Conservation (phyloP, 257 asterid species). For the Penstemon eatonii region DNA sequence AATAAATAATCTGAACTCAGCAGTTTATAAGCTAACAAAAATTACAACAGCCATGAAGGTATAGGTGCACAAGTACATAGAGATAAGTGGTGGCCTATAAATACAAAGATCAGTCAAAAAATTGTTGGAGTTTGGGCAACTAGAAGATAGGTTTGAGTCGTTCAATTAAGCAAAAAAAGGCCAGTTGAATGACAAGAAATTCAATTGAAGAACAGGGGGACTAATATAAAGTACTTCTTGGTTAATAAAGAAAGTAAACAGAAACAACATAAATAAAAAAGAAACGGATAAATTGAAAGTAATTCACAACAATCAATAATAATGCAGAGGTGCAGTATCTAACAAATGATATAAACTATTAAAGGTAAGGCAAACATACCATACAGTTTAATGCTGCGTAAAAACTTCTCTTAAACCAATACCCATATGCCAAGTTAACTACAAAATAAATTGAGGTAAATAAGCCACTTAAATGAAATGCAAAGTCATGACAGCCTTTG, state of each 20-base stretch:
- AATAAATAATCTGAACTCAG: not conserved
- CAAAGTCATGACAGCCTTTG: constrained; percentile 12
- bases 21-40: not conserved
- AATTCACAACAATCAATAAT: constrained; percentile 8
- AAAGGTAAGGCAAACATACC: constrained; percentile 51
- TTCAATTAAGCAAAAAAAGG: constrained; percentile 1
- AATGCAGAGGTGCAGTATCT: not conserved
- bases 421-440: constrained; percentile 96
- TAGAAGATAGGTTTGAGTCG: not conserved
- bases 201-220: not conserved
- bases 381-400: constrained; percentile 77
- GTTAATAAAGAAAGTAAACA: constrained; percentile 6
- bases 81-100: constrained; percentile 11
- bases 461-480: constrained; percentile 20
- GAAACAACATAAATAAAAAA: constrained; percentile 17
- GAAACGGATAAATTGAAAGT: constrained; percentile 23
- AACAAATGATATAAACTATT: constrained; percentile 7
- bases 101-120: constrained; percentile 7
- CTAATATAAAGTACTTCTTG: constrained; percentile 10
- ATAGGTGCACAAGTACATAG: not conserved
- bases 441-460: constrained; percentile 33
- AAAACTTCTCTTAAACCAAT: constrained; percentile 69
- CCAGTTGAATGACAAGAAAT: constrained; percentile 14
- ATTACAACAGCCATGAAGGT: not conserved
- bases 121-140: not conserved